Conservation (phyloP, 164 flowering plant species). For the Brasenia schreberi region DNA sequence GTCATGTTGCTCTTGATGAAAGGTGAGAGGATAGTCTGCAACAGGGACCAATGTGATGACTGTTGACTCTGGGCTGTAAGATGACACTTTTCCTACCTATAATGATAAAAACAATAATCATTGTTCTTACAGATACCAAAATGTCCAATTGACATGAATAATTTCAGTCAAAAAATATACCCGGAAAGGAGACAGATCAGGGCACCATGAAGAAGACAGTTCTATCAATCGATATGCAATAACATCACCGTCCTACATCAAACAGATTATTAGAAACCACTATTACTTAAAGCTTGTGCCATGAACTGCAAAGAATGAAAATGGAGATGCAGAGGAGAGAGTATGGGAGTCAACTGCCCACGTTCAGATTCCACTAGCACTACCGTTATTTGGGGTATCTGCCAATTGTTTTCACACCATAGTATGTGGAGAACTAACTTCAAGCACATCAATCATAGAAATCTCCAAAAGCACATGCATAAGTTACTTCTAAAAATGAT, state of each 20-base stretch:
- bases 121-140: background rate
- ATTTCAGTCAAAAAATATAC: conserved; percentile 21
- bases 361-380: no score
- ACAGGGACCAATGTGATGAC: conserved; percentile 35
- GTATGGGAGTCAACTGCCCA: no score
- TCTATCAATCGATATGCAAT: conserved; percentile 89
- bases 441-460: no score
- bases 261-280: background rate
- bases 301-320: background rate
- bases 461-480: no score
- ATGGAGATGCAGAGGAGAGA: background rate
- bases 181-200: conserved; percentile 74
- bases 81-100: conserved; percentile 70
- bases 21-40: conserved; percentile 46
- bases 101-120: conserved; percentile 1
- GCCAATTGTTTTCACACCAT: no score
- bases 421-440: no score
- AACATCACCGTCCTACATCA: conserved; percentile 65
- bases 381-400: no score
- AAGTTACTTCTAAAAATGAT: no score
- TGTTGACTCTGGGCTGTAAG: conserved; percentile 30
- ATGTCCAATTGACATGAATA: background rate
- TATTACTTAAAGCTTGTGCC: background rate
- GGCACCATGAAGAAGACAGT: conserved; percentile 79
- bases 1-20: conserved; percentile 25